A percentile compares a stretch with the other conserved stretches of the same genome.
Evolutionary conservation across 495 filamentous ascomycete species (phyloP).

Genomic region (Xylaria venustula): DNA sequence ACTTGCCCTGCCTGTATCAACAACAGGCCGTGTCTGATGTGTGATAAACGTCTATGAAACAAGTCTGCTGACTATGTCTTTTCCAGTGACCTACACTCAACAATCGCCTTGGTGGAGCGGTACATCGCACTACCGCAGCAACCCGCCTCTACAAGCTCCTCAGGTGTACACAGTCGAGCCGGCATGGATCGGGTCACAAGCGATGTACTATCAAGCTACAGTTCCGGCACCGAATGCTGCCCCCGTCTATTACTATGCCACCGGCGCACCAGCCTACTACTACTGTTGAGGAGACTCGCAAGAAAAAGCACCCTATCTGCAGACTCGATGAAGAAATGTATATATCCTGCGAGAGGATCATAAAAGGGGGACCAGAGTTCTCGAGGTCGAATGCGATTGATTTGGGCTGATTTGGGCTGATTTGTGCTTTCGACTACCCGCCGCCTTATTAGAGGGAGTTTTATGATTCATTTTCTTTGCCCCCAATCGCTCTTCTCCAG

Average conservation of each 20-base stretch:
- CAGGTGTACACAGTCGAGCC: constrained; percentile 5
- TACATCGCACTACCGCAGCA: constrained; percentile 5
- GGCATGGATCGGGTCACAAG: neutral
- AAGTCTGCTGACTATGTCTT: neutral
- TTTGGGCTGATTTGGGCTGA: too few species aligned
- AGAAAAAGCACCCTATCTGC: neutral
- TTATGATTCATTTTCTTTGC: too few species aligned
- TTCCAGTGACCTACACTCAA: neutral
- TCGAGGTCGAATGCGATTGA: too few species aligned
- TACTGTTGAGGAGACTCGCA: neutral
- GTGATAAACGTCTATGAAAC: neutral
- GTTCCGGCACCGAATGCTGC: neutral
- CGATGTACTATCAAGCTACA: neutral
- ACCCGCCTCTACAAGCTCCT: neutral
- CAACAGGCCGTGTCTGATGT: neutral
- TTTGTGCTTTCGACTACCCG: too few species aligned
- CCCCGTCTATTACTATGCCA: neutral
- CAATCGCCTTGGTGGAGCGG: neutral
- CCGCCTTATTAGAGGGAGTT: too few species aligned
- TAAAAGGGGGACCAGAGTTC: too few species aligned
- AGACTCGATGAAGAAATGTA: neutral
- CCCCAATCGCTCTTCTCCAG: too few species aligned
- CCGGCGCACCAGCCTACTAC: neutral
- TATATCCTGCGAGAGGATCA: too few species aligned
- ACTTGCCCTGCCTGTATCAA: neutral